Base-by-base conservation (phyloP, 2,329 filamentous ascomycete genomes). In the Dactylellina cionopaga region DNA sequence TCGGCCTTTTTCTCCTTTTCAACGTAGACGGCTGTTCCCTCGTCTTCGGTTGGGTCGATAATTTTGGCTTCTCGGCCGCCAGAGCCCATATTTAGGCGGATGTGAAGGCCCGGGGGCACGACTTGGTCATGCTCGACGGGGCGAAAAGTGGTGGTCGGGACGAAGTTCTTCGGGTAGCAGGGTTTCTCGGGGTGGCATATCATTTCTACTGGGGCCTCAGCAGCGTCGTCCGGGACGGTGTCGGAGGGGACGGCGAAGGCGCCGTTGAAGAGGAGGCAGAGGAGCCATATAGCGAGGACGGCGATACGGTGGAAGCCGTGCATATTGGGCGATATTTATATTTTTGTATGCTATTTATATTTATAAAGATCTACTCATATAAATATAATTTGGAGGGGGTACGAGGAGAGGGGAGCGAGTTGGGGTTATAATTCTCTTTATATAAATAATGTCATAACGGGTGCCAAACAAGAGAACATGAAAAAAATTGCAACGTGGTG, bases 51-150 rank as follows among this genome's bases (percentile, higher is more conserved):
- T 0, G 86, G 86, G 15, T 88, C 82, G 78, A 90, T 86, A 73
- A 90, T 82, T 77, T 89, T 88, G 75, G 88, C 89, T 78, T 90
- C 87, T 75, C 87, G 88, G 75, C 83, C 76, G 19, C 89, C 88
- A 0, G 87, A 88, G 75, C 83, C 83, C 47, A 91, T 83, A 77
- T 91, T 86, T 60, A 91, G 80, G 37, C 88, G 85, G 55, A 90
- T 84, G 77, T 91, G 89, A 3, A 91, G 83, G 4, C 89, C 89
- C 0, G 83, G 80, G 0, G 89, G 88, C 2, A 91, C 78, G 35
- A 89, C 85, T 78, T 91, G 89, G 75, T 89, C 89, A 33, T 86
- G 83, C 70, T 83, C 86, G 39, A 91, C 83, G 5, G 80, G 77
- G 78, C 89, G 87, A 75, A 90, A 91, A 64, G 89, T 84, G 49